Percentiles rank a stretch among this genome's conserved stretches.
phyloP scores from a whole-genome alignment of 164 flowering plant genomes.

The Vitis rotundifolia region DNA sequence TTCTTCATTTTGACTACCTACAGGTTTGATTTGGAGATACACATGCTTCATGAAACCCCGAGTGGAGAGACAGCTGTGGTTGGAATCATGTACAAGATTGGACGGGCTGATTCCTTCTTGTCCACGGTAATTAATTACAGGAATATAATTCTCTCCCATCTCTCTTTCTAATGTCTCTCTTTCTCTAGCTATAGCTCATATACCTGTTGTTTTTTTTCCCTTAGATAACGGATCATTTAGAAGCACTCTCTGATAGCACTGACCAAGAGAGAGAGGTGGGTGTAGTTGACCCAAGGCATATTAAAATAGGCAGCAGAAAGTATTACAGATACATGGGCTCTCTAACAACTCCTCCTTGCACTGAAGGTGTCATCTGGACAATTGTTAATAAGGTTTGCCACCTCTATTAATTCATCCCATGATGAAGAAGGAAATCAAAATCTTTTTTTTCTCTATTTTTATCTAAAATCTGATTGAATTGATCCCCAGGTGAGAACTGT shows the following conservation, averaged over 20 bases:
- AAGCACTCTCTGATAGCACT: constrained; percentile 10
- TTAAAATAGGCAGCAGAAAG: constrained; percentile 29
- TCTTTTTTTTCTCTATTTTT: not conserved
- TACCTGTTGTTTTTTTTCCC: not conserved
- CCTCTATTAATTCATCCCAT: not conserved
- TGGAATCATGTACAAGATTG: constrained; percentile 53
- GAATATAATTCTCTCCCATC: no score
- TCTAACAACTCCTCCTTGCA: constrained; percentile 61
- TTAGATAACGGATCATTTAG: constrained; percentile 28
- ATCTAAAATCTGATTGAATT: not conserved
- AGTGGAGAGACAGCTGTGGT: constrained; percentile 44
- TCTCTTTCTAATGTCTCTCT: not conserved
- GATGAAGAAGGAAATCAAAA: no score
- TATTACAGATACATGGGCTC: constrained; percentile 55
- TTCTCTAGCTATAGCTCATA: not conserved
- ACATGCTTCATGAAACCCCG: constrained; percentile 54
- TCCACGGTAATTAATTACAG: constrained; percentile 31
- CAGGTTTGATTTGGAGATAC: constrained; percentile 53
- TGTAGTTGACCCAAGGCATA: constrained; percentile 29
- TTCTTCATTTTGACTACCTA: not conserved
- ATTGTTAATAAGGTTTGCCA: constrained; percentile 40
- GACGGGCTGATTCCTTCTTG: constrained; percentile 52
- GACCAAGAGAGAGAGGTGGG: constrained; percentile 24
- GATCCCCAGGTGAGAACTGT: constrained; percentile 47
- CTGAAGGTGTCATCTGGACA: constrained; percentile 52